phyloP scores from a whole-genome alignment of 441 rosid genomes.

The Pelargonium exstipulatum region DNA sequence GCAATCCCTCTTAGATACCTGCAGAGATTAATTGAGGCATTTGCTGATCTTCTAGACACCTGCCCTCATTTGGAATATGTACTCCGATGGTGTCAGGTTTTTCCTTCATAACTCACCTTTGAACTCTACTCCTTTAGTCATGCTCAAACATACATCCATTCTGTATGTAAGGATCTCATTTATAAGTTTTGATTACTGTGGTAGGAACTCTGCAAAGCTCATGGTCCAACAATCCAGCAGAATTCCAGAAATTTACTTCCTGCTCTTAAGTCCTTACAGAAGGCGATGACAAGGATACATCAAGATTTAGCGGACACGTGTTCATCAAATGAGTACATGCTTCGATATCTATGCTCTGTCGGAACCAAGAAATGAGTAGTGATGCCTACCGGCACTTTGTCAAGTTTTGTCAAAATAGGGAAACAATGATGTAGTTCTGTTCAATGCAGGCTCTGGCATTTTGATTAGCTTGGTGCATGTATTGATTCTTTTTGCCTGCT shows the following conservation, averaged over 20 bases:
- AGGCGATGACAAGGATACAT: conserved; percentile 75
- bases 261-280: conserved; percentile 71
- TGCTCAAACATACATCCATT: neutral
- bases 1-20: conserved; percentile 64
- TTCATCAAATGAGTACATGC: conserved; percentile 83
- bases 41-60: conserved; percentile 76
- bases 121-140: neutral
- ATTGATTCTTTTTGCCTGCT: no score
- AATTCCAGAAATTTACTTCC: conserved; percentile 77
- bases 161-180: neutral
- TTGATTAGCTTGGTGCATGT: no score
- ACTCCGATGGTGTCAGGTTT: conserved; percentile 91
- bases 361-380: conserved; percentile 26
- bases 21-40: conserved; percentile 75
- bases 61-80: conserved; percentile 88
- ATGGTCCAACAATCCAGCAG: conserved; percentile 71
- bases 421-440: no score
- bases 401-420: no score
- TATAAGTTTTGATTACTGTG: conserved; percentile 11
- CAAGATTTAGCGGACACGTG: conserved; percentile 90
- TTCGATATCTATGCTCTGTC: conserved; percentile 67
- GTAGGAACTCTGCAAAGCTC: conserved; percentile 85
- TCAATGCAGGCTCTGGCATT: no score
- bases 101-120: neutral
- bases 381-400: no score